These are phyloP conservation scores for Cladosporium colombiae DNA, from an alignment of 2,329 filamentous ascomycete species.

Conservation along the genomic window DNA sequence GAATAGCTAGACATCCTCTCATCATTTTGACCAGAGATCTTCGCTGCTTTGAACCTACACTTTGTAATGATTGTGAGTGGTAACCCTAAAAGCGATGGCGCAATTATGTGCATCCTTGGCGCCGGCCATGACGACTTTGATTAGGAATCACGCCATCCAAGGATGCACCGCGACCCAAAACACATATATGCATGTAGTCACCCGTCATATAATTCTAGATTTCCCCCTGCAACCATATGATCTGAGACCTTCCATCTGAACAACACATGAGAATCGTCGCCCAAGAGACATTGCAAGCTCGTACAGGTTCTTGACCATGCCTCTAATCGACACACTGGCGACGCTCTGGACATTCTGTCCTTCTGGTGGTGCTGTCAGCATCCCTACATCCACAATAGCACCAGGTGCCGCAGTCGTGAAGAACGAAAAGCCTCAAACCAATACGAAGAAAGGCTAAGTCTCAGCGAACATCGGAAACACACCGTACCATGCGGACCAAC, in stretches of 20 bases:
- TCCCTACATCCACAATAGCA: not conserved
- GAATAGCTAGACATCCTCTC: not conserved
- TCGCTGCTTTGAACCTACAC: not conserved
- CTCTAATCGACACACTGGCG: conserved; percentile 4
- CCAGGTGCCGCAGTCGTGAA: not conserved
- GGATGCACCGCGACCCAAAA: not conserved
- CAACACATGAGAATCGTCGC: not conserved
- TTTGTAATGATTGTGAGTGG: not conserved
- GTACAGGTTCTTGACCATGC: not conserved
- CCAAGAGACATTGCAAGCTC: not conserved
- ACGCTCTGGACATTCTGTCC: conserved; percentile 11
- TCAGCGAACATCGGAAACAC: not conserved
- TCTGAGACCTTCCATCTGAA: not conserved
- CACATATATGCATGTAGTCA: not conserved
- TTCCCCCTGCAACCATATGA: not conserved
- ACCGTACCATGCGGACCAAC: not conserved
- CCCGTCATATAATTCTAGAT: not conserved
- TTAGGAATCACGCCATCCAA: conserved; percentile 14
- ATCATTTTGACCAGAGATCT: too few species aligned
- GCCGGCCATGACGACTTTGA: not conserved
- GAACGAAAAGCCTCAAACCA: not conserved
- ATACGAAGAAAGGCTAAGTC: not conserved
- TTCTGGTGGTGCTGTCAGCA: not conserved
- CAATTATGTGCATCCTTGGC: not conserved
- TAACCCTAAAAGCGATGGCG: not conserved